phyloP scores from a whole-genome alignment of 805 yeast species.

The Maudiozyma turicensis region DNA sequence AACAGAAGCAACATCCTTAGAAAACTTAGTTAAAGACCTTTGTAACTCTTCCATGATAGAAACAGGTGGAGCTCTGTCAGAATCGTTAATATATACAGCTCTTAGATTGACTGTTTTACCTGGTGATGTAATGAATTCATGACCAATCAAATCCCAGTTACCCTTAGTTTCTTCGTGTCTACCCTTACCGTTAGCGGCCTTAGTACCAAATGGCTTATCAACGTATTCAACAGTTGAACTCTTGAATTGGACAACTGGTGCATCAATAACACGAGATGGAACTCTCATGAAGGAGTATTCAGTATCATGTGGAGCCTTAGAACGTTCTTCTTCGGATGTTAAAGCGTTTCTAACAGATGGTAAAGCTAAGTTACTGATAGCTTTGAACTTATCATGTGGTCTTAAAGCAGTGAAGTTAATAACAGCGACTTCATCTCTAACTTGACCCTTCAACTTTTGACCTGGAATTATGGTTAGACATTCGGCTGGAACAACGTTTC shows the following conservation, averaged over 20 bases:
- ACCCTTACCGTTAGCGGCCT: constrained; percentile 1
- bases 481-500: constrained; percentile 14
- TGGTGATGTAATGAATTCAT: constrained; percentile 8
- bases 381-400: constrained; percentile 13
- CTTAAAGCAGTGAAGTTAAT: constrained; percentile 17
- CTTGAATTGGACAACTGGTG: constrained; percentile 16
- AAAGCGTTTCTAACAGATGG: constrained; percentile 13
- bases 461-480: constrained; percentile 18
- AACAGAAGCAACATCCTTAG: constrained; percentile 9
- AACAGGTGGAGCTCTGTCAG: constrained; percentile 8
- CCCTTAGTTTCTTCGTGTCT: constrained; percentile 13
- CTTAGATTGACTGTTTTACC: constrained; percentile 8
- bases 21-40: constrained; percentile 6
- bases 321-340: constrained; percentile 3
- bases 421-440: constrained; percentile 10
- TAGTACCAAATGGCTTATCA: constrained; percentile 12
- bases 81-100: constrained; percentile 11
- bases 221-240: constrained; percentile 5
- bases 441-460: constrained; percentile 15
- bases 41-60: constrained; percentile 8
- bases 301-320: constrained; percentile 6
- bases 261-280: constrained; percentile 19
- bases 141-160: constrained; percentile 14
- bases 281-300: constrained; percentile 11
- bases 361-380: constrained; percentile 13